Conservation (phyloP, 805 yeast genomes). For the Cyberlindnera nakhonratchasimensis region DNA sequence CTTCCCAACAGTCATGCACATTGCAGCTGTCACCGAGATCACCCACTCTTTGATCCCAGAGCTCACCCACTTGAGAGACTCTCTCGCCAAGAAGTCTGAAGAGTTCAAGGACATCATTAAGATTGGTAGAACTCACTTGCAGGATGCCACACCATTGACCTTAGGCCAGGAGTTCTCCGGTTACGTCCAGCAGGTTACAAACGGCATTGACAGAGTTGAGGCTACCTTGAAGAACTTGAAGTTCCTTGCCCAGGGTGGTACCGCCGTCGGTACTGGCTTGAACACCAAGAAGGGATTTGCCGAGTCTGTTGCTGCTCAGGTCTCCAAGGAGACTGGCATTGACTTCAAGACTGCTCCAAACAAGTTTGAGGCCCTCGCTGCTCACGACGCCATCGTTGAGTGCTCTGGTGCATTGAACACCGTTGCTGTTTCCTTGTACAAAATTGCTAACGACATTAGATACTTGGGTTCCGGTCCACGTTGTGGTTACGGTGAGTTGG, state of each 20-base stretch:
- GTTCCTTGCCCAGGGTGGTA: conserved; percentile 97
- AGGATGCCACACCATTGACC: conserved; percentile 97
- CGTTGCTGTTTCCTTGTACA: conserved; percentile 87
- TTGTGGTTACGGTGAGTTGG: conserved; percentile 96
- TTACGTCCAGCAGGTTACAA: conserved; percentile 87
- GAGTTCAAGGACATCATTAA: conserved; percentile 90
- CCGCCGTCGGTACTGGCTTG: conserved; percentile 98
- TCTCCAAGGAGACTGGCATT: conserved; percentile 81
- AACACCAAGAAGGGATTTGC: conserved; percentile 93
- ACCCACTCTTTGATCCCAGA: conserved; percentile 73
- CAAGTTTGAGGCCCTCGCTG: conserved; percentile 98
- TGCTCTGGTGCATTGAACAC: conserved; percentile 97
- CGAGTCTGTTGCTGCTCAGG: conserved; percentile 80
- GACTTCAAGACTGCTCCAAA: conserved; percentile 94
- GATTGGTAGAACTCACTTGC: conserved; percentile 98
- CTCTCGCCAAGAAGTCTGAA: conserved; percentile 71
- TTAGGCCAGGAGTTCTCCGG: conserved; percentile 98
- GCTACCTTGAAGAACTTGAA: conserved; percentile 69
- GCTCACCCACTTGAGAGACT: conserved; percentile 68
- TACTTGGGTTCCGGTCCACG: conserved; percentile 99
- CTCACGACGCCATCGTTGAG: conserved; percentile 97
- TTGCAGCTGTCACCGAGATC: conserved; percentile 94
- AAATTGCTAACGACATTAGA: conserved; percentile 97
- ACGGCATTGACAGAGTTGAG: conserved; percentile 88
- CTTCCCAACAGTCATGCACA: conserved; percentile 99